Percentiles rank a stretch among this genome's conserved stretches.
phyloP scores from a whole-genome alignment of 2,329 filamentous ascomycete genomes.

The Ascochyta viciae-villosae region DNA sequence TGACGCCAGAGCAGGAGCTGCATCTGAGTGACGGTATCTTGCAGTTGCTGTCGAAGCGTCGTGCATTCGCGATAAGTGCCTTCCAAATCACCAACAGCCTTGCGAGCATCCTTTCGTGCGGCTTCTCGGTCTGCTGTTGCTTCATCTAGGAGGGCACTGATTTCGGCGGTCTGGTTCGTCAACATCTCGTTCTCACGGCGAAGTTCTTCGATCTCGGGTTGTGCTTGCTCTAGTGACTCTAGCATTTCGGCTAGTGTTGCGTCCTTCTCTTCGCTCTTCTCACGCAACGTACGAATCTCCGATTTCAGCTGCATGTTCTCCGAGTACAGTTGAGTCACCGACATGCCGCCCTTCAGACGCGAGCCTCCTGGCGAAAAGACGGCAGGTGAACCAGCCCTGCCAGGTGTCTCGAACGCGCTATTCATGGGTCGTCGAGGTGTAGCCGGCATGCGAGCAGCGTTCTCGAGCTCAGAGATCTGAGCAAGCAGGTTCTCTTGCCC shows the following conservation, averaged over 20 bases:
- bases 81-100: constrained; percentile 75
- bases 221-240: constrained; percentile 80
- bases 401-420: constrained; percentile 58
- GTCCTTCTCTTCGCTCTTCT: constrained; percentile 75
- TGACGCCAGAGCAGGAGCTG: constrained; percentile 90
- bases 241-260: constrained; percentile 86
- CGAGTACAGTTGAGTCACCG: constrained; percentile 68
- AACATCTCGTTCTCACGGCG: constrained; percentile 81
- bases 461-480: constrained; percentile 55
- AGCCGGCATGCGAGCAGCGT: constrained; percentile 49
- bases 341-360: constrained; percentile 62
- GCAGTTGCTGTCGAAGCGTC: constrained; percentile 83
- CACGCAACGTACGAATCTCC: constrained; percentile 75
- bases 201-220: constrained; percentile 87
- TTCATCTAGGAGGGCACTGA: constrained; percentile 80
- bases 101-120: constrained; percentile 79
- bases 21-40: constrained; percentile 87
- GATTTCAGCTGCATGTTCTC: constrained; percentile 71
- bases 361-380: constrained; percentile 62
- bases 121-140: constrained; percentile 80
- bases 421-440: constrained; percentile 63
- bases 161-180: constrained; percentile 77
- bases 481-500: constrained; percentile 67
- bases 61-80: constrained; percentile 70
- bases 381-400: constrained; percentile 59